phyloP scores from a whole-genome alignment of 805 yeast genomes.

The Monosporozyma servazzii region DNA sequence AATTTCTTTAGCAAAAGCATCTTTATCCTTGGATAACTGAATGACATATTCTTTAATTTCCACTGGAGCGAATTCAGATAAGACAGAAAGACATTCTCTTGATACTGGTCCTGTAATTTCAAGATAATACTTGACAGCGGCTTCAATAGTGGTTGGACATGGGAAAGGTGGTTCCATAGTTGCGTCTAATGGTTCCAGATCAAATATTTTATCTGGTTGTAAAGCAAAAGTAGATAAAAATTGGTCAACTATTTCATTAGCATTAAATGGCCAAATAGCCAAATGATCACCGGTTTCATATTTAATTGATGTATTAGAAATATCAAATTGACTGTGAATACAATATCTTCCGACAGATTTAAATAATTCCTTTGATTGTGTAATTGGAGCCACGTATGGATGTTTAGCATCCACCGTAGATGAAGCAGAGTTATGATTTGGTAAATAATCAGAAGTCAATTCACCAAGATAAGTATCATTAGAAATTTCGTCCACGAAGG shows the following conservation, averaged over 20 bases:
- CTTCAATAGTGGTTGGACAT: conserved; percentile 79
- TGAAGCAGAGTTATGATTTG: conserved; percentile 34
- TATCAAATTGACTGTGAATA: conserved; percentile 83
- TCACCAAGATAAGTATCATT: conserved; percentile 68
- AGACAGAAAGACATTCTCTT: conserved; percentile 66
- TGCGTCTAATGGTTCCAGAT: conserved; percentile 60
- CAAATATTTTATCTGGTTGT: conserved; percentile 44
- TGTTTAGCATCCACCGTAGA: conserved; percentile 39
- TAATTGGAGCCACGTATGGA: conserved; percentile 72
- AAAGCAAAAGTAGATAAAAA: conserved; percentile 60
- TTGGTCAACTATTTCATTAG: conserved; percentile 60
- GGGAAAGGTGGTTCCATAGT: conserved; percentile 59
- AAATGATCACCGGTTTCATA: conserved; percentile 95
- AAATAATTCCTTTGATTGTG: conserved; percentile 60
- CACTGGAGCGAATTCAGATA: conserved; percentile 78
- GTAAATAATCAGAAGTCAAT: conserved; percentile 53
- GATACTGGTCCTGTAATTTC: conserved; percentile 92
- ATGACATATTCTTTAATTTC: conserved; percentile 34
- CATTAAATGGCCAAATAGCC: conserved; percentile 89
- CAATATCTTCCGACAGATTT: conserved; percentile 55
- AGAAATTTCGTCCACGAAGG: conserved; percentile 32
- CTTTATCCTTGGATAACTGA: conserved; percentile 58
- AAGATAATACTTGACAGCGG: conserved; percentile 75
- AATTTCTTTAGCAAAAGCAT: conserved; percentile 54
- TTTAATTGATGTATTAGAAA: conserved; percentile 61